Conservation (phyloP, 257 asterid species). For the Agastache rugosa region DNA sequence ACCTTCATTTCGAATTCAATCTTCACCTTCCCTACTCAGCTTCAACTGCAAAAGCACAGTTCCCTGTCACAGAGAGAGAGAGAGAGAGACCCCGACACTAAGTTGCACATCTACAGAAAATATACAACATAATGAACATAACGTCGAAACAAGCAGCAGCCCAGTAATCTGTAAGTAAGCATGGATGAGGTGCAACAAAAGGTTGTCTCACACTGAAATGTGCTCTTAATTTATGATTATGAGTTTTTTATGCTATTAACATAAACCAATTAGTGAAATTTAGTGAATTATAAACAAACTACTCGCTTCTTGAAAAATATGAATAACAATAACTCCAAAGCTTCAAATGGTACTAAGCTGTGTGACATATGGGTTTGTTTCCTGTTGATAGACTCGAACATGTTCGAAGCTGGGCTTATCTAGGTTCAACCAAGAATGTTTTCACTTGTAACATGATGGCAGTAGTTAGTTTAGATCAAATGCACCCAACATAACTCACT, state of each 20-base stretch:
- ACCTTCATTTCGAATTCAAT: neutral
- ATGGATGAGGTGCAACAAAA: neutral
- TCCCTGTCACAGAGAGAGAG: conserved; percentile 4
- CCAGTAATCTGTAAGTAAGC: neutral
- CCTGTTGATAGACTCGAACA: neutral
- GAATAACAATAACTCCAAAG: neutral
- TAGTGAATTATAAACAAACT: neutral
- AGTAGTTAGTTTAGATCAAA: neutral
- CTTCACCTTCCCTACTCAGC: neutral
- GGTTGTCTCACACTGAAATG: neutral
- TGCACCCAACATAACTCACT: neutral
- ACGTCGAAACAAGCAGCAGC: neutral
- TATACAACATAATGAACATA: neutral
- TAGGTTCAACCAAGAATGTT: neutral
- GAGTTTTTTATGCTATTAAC: neutral
- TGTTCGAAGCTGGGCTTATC: neutral
- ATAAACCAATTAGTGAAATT: neutral
- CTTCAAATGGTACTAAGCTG: neutral
- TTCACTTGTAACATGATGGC: neutral
- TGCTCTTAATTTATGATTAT: neutral
- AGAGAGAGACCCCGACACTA: neutral
- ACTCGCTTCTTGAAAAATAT: neutral
- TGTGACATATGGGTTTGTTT: neutral
- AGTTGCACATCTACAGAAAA: neutral
- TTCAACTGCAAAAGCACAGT: conserved; percentile 2